phyloP scores from a whole-genome alignment of 2,329 filamentous ascomycete species.

The Trichophyton benhamiae region DNA sequence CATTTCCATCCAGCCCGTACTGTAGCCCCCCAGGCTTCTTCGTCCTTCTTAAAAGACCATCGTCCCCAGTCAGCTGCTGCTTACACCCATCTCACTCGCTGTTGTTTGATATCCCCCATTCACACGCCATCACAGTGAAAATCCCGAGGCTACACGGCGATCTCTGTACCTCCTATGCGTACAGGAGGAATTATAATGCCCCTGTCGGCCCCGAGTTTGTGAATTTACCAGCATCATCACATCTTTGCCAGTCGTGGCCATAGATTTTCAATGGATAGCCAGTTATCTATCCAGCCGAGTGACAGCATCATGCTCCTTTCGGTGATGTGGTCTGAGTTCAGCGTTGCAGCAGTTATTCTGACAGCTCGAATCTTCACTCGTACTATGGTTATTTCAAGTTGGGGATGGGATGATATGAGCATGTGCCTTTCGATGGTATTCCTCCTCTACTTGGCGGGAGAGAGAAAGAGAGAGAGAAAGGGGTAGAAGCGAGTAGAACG shows the following conservation, averaged over 20 bases:
- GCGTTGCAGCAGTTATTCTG: constrained; percentile 9
- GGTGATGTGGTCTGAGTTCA: constrained; percentile 9
- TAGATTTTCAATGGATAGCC: background rate
- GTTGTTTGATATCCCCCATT: background rate
- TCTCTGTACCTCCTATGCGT: background rate
- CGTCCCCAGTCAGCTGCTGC: background rate
- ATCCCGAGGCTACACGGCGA: background rate
- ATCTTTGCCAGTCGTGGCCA: background rate
- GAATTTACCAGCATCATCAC: background rate
- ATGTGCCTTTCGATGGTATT: constrained; percentile 12
- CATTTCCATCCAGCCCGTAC: background rate
- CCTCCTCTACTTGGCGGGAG: background rate
- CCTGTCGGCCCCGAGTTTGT: background rate
- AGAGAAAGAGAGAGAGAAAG: background rate
- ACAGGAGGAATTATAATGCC: background rate
- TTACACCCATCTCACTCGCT: background rate
- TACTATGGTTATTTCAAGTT: constrained; percentile 6
- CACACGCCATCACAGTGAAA: background rate
- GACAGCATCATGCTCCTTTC: background rate
- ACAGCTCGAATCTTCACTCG: constrained; percentile 8
- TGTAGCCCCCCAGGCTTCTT: background rate
- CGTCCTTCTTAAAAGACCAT: background rate
- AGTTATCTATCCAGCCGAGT: background rate
- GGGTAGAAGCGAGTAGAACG: background rate
- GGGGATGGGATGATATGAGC: constrained; percentile 12